Evolutionary conservation across 2,329 filamentous ascomycete genomes (phyloP), one percentile per base, ranked within the genome.

Genomic region (Cladosporium sp.): DNA sequence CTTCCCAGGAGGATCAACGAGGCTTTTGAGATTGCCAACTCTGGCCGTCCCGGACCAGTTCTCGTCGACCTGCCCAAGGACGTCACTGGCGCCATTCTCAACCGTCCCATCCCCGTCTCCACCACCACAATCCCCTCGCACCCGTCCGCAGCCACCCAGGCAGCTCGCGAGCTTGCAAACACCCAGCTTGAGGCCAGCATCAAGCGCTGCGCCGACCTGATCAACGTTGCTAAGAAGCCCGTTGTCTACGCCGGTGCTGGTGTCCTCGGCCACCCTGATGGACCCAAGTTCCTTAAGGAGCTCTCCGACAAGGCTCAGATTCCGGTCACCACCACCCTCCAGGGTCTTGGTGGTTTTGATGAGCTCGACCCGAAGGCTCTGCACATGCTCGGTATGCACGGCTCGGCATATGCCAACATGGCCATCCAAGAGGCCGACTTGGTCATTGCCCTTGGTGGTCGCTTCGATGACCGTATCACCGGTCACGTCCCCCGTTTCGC

Each of bases 351-450:
- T 63, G 89, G 83, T 18, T 97, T 86, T 61, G 91, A 97, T 65
- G 93, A 97, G 75, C 81, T 93, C 10, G 89, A 97, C 66, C 83
- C 89, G 60, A 96, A 95, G 80, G 87, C 91, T 42, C 80, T 97
- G 48, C 91, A 97, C 75, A 98, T 98, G 93, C 83, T 97, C 31
- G 93, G 93, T 59, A 97, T 97, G 93, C 92, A 97, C 77, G 93
- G 93, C 56, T 87, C 91, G 8, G 91, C 90, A 7, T 98, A 95
- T 66, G 93, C 93, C 69, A 98, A 98, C 77, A 89, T 96, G 86
- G 84, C 93, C 13, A 96, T 98, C 77, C 92, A 98, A 73, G 87
- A 95, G 70, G 88, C 93, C 11, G 93, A 98, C 73, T 78, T 98
- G 58, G 93, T 98, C 70, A 89, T 98, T 64, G 92, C 92, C 49